Percentiles rank a stretch among this genome's conserved stretches.
phyloP scores from a whole-genome alignment of 192 early-diverging fungal species.

The Coemansia sp. region DNA sequence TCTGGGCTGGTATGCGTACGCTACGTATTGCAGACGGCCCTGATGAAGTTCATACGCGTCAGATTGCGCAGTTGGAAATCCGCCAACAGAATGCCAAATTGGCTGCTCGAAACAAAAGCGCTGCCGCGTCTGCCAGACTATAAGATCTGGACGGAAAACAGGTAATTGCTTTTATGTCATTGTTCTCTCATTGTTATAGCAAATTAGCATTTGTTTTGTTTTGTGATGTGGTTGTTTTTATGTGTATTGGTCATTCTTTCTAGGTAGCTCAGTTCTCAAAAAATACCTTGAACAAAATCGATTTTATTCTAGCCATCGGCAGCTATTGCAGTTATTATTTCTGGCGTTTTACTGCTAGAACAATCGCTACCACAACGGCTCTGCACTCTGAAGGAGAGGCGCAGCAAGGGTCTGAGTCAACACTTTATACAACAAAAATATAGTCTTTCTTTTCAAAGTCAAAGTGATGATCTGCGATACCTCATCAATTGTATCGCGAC shows the following conservation, averaged over 20 bases:
- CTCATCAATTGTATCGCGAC: neutral
- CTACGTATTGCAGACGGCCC: conserved; percentile 93
- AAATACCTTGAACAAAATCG: too few species aligned
- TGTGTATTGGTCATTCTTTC: neutral
- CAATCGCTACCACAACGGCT: too few species aligned
- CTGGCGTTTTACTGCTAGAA: too few species aligned
- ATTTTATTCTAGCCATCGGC: neutral
- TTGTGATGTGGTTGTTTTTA: neutral
- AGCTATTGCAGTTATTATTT: neutral
- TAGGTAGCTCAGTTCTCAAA: neutral
- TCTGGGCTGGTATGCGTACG: conserved; percentile 78
- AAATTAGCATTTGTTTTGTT: neutral
- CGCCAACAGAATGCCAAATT: conserved; percentile 44
- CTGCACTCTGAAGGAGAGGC: too few species aligned
- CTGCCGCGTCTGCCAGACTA: neutral
- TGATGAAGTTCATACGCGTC: conserved; percentile 86
- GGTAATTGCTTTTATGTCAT: neutral
- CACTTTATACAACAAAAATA: too few species aligned
- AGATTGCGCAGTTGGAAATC: conserved; percentile 80
- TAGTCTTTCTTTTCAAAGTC: neutral
- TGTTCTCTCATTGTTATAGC: neutral
- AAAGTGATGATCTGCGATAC: neutral
- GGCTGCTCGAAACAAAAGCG: conserved; percentile 16
- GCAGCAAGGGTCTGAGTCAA: neutral
- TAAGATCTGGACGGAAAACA: neutral